phyloP scores from a whole-genome alignment of 768 basidiomycete species.

The Auriscalpium microsporum region DNA sequence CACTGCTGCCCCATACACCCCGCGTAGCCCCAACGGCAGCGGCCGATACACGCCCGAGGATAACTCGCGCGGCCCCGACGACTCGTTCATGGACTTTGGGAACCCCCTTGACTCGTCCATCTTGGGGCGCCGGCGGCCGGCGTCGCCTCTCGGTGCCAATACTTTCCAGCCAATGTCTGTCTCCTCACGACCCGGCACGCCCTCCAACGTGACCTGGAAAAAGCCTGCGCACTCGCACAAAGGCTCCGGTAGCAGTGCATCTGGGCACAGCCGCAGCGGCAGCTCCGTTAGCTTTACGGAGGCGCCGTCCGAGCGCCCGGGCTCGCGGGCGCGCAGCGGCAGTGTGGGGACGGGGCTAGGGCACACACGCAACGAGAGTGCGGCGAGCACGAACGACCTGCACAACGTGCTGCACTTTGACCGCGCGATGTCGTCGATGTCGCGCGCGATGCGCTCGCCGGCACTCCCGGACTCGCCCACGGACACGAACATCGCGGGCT shows the following conservation, averaged over 20 bases:
- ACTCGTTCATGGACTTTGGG: conserved; percentile 11
- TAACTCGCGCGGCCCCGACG: conserved; percentile 18
- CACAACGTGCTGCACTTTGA: conserved; percentile 8
- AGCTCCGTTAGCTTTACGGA: conserved; percentile 41
- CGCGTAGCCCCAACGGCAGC: conserved; percentile 57
- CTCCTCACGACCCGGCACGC: conserved; percentile 46
- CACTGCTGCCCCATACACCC: conserved; percentile 41
- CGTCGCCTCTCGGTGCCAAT: conserved; percentile 60
- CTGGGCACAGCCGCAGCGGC: conserved; percentile 45
- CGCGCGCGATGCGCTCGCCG: conserved; percentile 45
- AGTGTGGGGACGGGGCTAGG: conserved; percentile 1
- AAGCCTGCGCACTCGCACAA: conserved; percentile 23
- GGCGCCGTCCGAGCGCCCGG: conserved; percentile 16
- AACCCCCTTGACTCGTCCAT: conserved; percentile 36
- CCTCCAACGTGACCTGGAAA: conserved; percentile 74
- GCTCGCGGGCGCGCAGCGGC: conserved; percentile 15
- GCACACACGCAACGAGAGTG: conserved; percentile 25
- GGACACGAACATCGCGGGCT: conserved; percentile 22
- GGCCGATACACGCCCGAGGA: conserved; percentile 61
- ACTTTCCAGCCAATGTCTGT: conserved; percentile 54
- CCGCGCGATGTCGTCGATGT: conserved; percentile 19
- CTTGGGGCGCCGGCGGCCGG: conserved; percentile 51
- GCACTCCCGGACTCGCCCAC: conserved; percentile 53
- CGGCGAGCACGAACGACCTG: conserved; percentile 20
- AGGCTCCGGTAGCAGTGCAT: conserved; percentile 18